Base-by-base conservation (phyloP, 495 filamentous ascomycete species). In the Thozetella sp. region DNA sequence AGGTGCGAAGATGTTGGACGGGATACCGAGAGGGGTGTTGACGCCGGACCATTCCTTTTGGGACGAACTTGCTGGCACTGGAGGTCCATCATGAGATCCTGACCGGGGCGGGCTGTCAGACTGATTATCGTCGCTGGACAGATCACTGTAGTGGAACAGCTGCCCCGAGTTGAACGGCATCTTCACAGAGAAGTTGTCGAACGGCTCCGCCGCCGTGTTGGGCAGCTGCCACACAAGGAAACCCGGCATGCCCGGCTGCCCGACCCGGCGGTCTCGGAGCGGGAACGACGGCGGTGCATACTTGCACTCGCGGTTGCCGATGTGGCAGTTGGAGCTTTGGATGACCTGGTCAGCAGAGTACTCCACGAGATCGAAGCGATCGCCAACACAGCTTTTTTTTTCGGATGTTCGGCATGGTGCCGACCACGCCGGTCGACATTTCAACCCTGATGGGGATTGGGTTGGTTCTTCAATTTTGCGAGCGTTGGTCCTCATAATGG, bases 251-350 rank as follows among this genome's bases (percentile, higher is more conserved):
- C 43, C 43, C 43, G 43, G 43, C 43, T 48, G 43, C 43, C 43
- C 43, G n/a, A 48, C 11, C 43, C 43, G 12, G 43, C 43, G 43
- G 43, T 48, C 43, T 19, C 43, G 9, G 43, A 48, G 43, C n/a
- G 43, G 43, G n/a, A 48, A 48, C 10, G 43, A 48, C n/a, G 43
- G 43, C 43, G 43, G 43, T 19, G 43, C 43, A 48, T 48, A 48
- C 43, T 48, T 48, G 43, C 43, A 48, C 3, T 48, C 43, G 11
- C 43, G 43, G n/a, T 48, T 48, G 9, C 43, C 43, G n/a, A 48
- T n/a, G 4, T 15, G 11, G n/a, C 43, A 48, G 43, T 48, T 48
- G 43, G 43, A 10, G n/a, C 43, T 48, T 10, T 3, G 43, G n/a
- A 48, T n/a, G 3, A 20, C 9, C 43, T 48, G 20, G n/a, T 48